phyloP scores from a whole-genome alignment of 1,139 yeast species.

The Suhomyces bolitotheri region DNA sequence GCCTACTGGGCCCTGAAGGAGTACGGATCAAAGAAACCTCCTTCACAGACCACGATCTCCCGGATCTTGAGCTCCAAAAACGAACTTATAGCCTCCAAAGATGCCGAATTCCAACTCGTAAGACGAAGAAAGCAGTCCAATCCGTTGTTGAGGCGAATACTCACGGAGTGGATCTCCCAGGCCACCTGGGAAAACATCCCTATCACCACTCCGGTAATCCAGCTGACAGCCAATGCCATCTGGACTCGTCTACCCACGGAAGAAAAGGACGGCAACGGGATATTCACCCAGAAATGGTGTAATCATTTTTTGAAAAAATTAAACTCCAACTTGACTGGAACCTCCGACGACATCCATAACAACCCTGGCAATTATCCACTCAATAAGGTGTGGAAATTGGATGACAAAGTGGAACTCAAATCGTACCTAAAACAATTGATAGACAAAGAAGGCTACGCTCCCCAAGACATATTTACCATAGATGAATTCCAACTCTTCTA shows the following conservation, averaged over 20 bases:
- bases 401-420: conserved; percentile 52
- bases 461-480: conserved; percentile 57
- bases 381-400: conserved; percentile 62
- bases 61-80: conserved; percentile 59
- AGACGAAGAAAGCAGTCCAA: conserved; percentile 58
- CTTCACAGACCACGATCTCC: conserved; percentile 69
- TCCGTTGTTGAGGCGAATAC: conserved; percentile 54
- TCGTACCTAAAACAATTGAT: conserved; percentile 36
- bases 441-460: conserved; percentile 37
- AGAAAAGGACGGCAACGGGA: conserved; percentile 62
- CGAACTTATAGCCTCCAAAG: conserved; percentile 58
- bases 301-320: conserved; percentile 56
- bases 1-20: conserved; percentile 64
- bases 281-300: conserved; percentile 68
- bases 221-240: conserved; percentile 62
- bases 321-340: conserved; percentile 51
- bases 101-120: conserved; percentile 54
- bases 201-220: conserved; percentile 61
- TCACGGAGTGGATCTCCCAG: conserved; percentile 70
- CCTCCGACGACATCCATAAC: conserved; percentile 40
- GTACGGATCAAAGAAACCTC: conserved; percentile 53
- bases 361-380: conserved; percentile 39
- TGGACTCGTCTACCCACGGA: conserved; percentile 60
- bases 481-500: conserved; percentile 65
- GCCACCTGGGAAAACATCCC: conserved; percentile 69